These are phyloP conservation scores for Prototheca stagnorum DNA, from an alignment of 163 green algal species.

Conservation along the genomic window DNA sequence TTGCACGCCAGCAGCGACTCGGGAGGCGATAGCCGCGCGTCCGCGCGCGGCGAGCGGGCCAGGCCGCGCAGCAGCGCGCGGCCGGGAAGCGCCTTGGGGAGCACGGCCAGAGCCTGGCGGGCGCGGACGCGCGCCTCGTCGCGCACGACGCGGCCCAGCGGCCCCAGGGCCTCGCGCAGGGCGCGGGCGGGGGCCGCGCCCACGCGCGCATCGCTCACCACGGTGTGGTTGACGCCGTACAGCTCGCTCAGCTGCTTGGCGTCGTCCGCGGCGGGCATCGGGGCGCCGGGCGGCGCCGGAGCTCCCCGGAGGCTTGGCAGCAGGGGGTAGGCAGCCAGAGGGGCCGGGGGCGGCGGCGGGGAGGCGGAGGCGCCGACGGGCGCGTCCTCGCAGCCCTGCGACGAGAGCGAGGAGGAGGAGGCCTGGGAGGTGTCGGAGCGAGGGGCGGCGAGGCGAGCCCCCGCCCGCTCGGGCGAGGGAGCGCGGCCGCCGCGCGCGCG, in stretches of 20 bases:
- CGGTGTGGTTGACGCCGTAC: slow-evolving; percentile 99
- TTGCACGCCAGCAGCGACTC: too few relatives aligned
- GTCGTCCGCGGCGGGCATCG: too few relatives aligned
- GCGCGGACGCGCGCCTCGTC: slow-evolving; percentile 88
- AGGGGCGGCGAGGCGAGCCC: too few relatives aligned
- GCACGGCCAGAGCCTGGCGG: slow-evolving; percentile 56
- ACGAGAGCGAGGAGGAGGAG: too few relatives aligned
- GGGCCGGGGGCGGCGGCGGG: slow-evolving; percentile 1
- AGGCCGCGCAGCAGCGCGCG: background rate
- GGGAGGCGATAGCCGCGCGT: too few relatives aligned
- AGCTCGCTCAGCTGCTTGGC: slow-evolving; percentile 65
- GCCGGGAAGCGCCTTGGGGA: slow-evolving; percentile 25
- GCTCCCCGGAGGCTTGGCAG: too few relatives aligned
- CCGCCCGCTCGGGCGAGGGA: too few relatives aligned
- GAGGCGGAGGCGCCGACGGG: background rate
- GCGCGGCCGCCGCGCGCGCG: too few relatives aligned
- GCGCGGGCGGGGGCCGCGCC: slow-evolving; percentile 88
- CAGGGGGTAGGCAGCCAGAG: too few relatives aligned
- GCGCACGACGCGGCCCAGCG: slow-evolving; percentile 61
- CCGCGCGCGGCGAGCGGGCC: background rate
- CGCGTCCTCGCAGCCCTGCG: background rate
- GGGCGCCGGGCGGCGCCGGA: too few relatives aligned
- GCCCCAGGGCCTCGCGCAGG: slow-evolving; percentile 58
- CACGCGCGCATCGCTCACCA: slow-evolving; percentile 89
- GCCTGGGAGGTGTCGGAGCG: too few relatives aligned